Base-by-base conservation (phyloP, 306 rosid genomes). In the Corylus avellana region DNA sequence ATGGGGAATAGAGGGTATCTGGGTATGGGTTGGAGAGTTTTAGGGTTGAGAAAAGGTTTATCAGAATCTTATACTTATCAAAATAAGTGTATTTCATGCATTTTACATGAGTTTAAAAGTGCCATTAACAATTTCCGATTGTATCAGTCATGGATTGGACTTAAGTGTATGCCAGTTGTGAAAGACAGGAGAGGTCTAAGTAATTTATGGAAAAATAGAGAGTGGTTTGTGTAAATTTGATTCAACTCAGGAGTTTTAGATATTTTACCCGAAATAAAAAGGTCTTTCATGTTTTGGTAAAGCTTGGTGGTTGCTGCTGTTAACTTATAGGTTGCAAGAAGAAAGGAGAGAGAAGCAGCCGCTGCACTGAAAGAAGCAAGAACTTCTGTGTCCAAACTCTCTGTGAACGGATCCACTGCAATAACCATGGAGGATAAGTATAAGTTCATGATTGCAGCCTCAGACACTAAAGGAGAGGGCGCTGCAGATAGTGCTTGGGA, bases 401-500 rank as follows among this genome's bases (percentile, higher is more conserved):
- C 87, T 12, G 80, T 85, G 75, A 51, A 10, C 10, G 96, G 90
- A 74, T 79, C 89, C 51, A 78, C 86, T 79, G 78, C 96, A 46
- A 80, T 91, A 42, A 85, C 85, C 85, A 89, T 93, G 1, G 96
- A 89, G 81, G 97, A 93, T 82, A 93, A 93, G 83, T 93, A 89
- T 75, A 88, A 74, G 84, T 91, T 91, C 90, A 93, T 93, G 97
- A 87, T 89, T 78, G 77, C 89, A 16, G 72, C 89, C 5, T 55
- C 92, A 11, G 73, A 80, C 86, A 70, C 8, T 72, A 87, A 87
- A 80, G 9, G 61, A 81, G 96, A 89, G 86, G 97, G 97, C 1
- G 86, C 91, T 13, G 97, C 97, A 22, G 97, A 93, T 80, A 83
- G 96, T 81, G 97, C 97, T 62, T 93, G 97, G 97, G 92, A 93